These are phyloP conservation scores for Meyerozyma athensensis DNA, from an alignment of 1,139 yeast species.

Conservation along the genomic window DNA sequence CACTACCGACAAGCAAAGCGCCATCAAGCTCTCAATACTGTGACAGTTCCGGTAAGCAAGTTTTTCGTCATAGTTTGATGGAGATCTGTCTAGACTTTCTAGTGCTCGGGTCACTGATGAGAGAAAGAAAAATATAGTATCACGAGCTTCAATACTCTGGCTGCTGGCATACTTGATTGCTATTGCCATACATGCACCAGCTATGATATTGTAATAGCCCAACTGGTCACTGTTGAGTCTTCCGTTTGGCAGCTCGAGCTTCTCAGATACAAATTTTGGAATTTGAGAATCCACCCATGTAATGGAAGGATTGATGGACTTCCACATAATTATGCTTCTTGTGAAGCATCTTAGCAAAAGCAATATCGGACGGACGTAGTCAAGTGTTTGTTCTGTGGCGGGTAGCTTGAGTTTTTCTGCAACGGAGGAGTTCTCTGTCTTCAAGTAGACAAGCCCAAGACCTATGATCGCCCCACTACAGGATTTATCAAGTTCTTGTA, in stretches of 20 bases:
- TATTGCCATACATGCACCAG: conserved; percentile 73
- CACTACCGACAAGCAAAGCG: conserved; percentile 62
- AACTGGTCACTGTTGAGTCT: conserved; percentile 58
- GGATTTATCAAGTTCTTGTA: conserved; percentile 64
- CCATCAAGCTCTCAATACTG: conserved; percentile 55
- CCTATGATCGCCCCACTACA: conserved; percentile 82
- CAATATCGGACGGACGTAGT: conserved; percentile 78
- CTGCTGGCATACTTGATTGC: conserved; percentile 78
- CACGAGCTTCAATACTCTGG: conserved; percentile 50
- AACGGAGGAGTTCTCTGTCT: conserved; percentile 55
- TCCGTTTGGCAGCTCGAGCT: conserved; percentile 16
- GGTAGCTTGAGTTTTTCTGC: conserved; percentile 69
- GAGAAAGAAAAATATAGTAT: conserved; percentile 53
- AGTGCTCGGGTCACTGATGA: conserved; percentile 43
- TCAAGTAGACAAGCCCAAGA: conserved; percentile 66
- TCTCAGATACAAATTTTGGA: conserved; percentile 38
- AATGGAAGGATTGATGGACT: conserved; percentile 44
- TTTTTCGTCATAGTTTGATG: conserved; percentile 54
- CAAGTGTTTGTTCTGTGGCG: conserved; percentile 53
- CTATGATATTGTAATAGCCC: conserved; percentile 60
- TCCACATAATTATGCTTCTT: conserved; percentile 76
- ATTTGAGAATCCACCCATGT: conserved; percentile 62
- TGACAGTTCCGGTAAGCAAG: conserved; percentile 54
- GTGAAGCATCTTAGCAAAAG: conserved; percentile 67
- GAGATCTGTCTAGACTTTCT: conserved; percentile 8